Evolutionary conservation across 305 asterid genomes (phyloP).

Genomic region (Nicotiana rustica): DNA sequence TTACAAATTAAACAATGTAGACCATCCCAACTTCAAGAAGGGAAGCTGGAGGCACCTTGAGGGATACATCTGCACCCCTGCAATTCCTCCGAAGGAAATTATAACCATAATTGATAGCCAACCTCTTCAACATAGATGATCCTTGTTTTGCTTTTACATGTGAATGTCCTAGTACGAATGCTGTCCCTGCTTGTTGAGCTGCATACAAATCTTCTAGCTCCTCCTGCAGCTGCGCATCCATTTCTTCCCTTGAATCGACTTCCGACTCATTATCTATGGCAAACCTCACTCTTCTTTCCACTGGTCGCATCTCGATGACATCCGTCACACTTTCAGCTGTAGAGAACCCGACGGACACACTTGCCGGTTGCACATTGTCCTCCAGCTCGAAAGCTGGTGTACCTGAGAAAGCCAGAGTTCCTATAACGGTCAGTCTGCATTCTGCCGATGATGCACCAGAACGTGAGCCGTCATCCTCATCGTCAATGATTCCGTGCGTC

Average conservation of each 20-base stretch:
- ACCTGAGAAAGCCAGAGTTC: slow-evolving; percentile 55
- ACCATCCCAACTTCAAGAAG: slow-evolving; percentile 98
- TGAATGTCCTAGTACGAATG: slow-evolving; percentile 89
- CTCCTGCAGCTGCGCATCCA: slow-evolving; percentile 55
- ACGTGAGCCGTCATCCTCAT: slow-evolving; percentile 53
- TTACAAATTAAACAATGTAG: slow-evolving; percentile 62
- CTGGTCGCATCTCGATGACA: slow-evolving; percentile 57
- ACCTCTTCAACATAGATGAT: slow-evolving; percentile 75
- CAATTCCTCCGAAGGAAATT: slow-evolving; percentile 85
- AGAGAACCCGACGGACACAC: slow-evolving; percentile 67
- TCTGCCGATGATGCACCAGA: slow-evolving; percentile 68
- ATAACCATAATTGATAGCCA: slow-evolving; percentile 81
- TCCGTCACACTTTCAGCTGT: slow-evolving; percentile 59
- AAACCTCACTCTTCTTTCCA: slow-evolving; percentile 63
- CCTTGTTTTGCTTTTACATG: slow-evolving; percentile 90
- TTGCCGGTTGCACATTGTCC: slow-evolving; percentile 62
- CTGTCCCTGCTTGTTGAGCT: slow-evolving; percentile 85
- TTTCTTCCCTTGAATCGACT: slow-evolving; percentile 43
- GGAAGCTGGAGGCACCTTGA: slow-evolving; percentile 95
- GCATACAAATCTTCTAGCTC: slow-evolving; percentile 73
- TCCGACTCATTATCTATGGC: slow-evolving; percentile 55
- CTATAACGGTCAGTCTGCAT: slow-evolving; percentile 75
- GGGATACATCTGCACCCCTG: slow-evolving; percentile 89
- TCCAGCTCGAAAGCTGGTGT: slow-evolving; percentile 65
- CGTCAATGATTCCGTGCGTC: slow-evolving; percentile 46